Conservation (phyloP, 164 flowering plant species). For the Vitis cinerea region DNA sequence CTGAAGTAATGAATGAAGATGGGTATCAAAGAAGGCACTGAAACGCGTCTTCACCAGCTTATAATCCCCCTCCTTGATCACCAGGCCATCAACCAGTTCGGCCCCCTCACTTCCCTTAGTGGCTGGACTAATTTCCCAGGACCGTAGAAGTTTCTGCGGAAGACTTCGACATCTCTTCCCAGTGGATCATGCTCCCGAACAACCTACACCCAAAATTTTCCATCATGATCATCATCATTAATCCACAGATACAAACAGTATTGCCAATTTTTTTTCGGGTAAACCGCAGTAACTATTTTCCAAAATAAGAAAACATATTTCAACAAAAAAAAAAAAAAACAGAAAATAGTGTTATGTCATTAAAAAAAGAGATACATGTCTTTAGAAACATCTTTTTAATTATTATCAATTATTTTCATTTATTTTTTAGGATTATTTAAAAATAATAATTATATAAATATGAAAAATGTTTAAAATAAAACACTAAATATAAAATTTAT, state of each 20-base stretch:
- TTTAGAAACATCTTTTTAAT: no score
- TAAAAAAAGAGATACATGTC: no score
- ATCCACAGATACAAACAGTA: neutral
- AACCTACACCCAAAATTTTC: conserved; percentile 44
- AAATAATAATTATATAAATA: no score
- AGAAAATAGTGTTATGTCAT: no score
- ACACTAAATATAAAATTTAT: no score
- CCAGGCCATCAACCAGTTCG: conserved; percentile 79
- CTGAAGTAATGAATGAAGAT: conserved; percentile 77
- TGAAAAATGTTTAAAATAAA: no score
- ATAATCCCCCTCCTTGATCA: conserved; percentile 72
- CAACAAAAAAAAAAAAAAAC: no score
- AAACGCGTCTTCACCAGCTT: conserved; percentile 90
- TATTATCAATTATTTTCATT: no score
- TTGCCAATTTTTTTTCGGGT: neutral
- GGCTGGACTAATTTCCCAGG: conserved; percentile 55
- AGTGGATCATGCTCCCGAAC: conserved; percentile 91
- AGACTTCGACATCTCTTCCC: conserved; percentile 92
- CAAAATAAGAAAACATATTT: neutral
- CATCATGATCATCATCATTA: neutral
- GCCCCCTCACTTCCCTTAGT: conserved; percentile 72
- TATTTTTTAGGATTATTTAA: no score
- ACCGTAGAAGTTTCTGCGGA: conserved; percentile 64
- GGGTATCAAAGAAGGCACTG: conserved; percentile 91
- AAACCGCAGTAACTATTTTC: neutral